A percentile compares a stretch with the other conserved stretches of the same genome.
Evolutionary conservation across 2,329 filamentous ascomycete species (phyloP).

Genomic region (Pseudogymnoascus verrucosus): DNA sequence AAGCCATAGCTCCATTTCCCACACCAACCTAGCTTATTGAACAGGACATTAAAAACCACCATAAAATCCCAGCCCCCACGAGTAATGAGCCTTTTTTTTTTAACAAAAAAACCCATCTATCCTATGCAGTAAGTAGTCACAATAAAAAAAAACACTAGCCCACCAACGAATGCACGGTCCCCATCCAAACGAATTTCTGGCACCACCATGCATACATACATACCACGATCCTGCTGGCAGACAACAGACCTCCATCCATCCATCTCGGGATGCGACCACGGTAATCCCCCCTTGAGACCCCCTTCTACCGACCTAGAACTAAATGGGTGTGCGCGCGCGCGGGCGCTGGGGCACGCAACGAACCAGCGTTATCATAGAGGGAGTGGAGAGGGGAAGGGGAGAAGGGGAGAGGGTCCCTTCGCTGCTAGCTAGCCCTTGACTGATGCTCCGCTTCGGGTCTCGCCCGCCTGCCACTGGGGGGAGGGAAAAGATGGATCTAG

Average conservation of each 20-base stretch:
- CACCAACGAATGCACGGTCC: not conserved
- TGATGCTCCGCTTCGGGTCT: not conserved
- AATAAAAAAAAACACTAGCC: not conserved
- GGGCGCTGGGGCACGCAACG: not conserved
- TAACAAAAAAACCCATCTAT: not conserved
- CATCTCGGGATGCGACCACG: not conserved
- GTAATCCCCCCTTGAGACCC: not conserved
- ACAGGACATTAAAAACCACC: not conserved
- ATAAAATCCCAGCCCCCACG: not conserved
- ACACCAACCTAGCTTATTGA: not conserved
- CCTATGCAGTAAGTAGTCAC: not conserved
- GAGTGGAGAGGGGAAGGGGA: not conserved
- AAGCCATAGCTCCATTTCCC: not conserved
- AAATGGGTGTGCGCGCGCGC: too few species aligned
- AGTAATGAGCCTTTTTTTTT: not conserved
- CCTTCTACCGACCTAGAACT: not conserved
- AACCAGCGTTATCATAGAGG: conserved; percentile 1
- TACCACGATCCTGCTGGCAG: not conserved
- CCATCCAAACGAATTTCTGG: not conserved
- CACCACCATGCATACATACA: not conserved
- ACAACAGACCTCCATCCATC: too few species aligned
- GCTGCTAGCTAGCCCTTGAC: not conserved
- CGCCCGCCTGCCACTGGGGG: not conserved
- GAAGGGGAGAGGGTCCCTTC: not conserved
- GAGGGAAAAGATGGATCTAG: not conserved